Percentiles rank a stretch among this genome's conserved stretches.
Evolutionary conservation across 345 rosid species (phyloP).

Genomic region (Salix viminalis): DNA sequence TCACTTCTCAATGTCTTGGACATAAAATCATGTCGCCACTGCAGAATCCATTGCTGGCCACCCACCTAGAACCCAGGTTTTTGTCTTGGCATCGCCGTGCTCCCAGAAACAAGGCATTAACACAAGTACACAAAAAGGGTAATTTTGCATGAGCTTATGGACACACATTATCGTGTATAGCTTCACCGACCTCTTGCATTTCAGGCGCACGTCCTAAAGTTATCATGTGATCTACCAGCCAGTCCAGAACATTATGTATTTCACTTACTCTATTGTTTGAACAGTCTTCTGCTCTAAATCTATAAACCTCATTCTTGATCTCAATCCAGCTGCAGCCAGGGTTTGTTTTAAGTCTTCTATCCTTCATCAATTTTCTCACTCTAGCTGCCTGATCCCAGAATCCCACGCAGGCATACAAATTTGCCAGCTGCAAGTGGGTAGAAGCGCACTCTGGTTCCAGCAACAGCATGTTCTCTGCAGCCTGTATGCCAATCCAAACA

Average conservation of each 20-base stretch:
- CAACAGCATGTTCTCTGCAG: conserved; percentile 67
- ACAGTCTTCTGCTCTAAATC: conserved; percentile 70
- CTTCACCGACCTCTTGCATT: conserved; percentile 8
- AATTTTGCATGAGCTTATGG: not conserved
- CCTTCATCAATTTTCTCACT: conserved; percentile 79
- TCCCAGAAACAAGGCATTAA: not conserved
- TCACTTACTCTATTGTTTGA: conserved; percentile 35
- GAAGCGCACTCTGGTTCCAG: conserved; percentile 76
- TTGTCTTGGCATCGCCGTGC: not conserved
- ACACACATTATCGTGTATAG: not conserved
- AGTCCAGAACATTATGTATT: conserved; percentile 41
- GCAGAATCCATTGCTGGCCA: not conserved
- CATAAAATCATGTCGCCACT: not conserved
- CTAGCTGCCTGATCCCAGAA: conserved; percentile 70
- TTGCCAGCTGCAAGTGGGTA: conserved; percentile 72
- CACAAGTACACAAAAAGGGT: not conserved
- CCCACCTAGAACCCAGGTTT: not conserved
- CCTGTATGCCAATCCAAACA: conserved; percentile 70
- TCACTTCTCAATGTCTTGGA: not conserved
- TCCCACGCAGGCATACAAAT: conserved; percentile 62
- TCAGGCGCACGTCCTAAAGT: conserved; percentile 24
- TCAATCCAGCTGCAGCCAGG: conserved; percentile 93
- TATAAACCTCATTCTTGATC: conserved; percentile 51
- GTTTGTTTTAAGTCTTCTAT: conserved; percentile 54
- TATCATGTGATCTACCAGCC: conserved; percentile 53